Base-by-base conservation (phyloP, 2,329 filamentous ascomycete genomes). In the Dryadomyces quercus-mongolicae region DNA sequence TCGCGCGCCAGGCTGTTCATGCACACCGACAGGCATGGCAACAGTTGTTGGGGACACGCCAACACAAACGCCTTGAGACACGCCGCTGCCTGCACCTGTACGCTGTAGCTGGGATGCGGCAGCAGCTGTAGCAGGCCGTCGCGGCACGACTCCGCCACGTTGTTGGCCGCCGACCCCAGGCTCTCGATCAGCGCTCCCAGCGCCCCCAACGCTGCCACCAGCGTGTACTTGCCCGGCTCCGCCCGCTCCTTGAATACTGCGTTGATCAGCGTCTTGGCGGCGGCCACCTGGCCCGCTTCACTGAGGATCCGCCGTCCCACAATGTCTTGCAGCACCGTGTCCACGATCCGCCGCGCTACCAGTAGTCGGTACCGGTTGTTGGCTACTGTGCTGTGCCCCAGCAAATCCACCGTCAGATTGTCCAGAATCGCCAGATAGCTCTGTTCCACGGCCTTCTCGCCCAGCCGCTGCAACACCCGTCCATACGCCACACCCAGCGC, bases 1-100 rank as follows among this genome's bases (percentile, higher is more conserved):
- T 98, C 93, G 58, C 93, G 79, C 57, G 83, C 88, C 57, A 98
- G 78, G 65, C 89, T 96, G 67, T 96, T 96, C 86, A 97, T 91
- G 68, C 91, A 97, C 48, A 97, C 88, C 0, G 92, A 95, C 18
- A 97, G 82, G 59, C 90, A 93, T 2, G 89, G 88, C 5, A 97
- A 73, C 6, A 98, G 79, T 65, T 97, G 92, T 61, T 95, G 88
- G 5, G 93, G 93, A 61, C 90, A 96, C 15, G 90, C 90, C 46
- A 95, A 75, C 1, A 95, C 88, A 63, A 97, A 93, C 0, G 80
- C 82, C 61, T 92, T 89, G 62, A 97, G 74, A 64, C 90, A 95
- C 57, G 87, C 81, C 5, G 93, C 88, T 1, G 89, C 85, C 62
- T 93, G 86, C 3, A 97, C 83, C 65, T 98, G 93, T 2, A 98